Base-by-base conservation (phyloP, 768 basidiomycete species). In the Boletus rubroflammeus region DNA sequence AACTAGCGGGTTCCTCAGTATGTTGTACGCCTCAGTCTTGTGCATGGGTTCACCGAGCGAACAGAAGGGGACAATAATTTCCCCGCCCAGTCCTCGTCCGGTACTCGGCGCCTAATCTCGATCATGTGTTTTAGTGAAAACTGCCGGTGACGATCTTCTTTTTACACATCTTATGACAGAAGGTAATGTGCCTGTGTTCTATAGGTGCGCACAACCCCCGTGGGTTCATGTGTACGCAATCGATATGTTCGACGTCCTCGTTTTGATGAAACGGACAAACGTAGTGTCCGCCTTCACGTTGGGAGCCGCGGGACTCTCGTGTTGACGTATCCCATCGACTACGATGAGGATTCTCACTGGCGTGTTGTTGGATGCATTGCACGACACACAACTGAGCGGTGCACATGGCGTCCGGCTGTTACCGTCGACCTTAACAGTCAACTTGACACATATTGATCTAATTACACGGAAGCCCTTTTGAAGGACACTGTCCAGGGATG, bases 201-300 rank as follows among this genome's bases (percentile, higher is more conserved):
- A 45, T 40, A 47, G 57, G 38, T 50, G 55, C 48, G 56, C 53
- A 43, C 51, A 41, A 46, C 47, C 35, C 56, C 50, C 46, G 54
- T 54, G 55, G 49, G 46, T 47, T 45, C 38, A 50, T 57, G 44
- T 58, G 51, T 60, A 50, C 45, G 45, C 43, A 49, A 53, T 53
- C 25, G 44, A 54, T 44, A 47, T 60, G 49, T 46, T 50, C 19
- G 45, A 44, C 34, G 28, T 49, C 53, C 62, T 56, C 58, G 55
- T 66, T 65, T 66, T 66, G 47, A 66, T 63, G 61, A 58, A 42
- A 47, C 46, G 26, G 44, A 47, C 44, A 42, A 44, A 28, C 47
- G 31, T 47, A 41, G 47, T n/a, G 39, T 38, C 46, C 32, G 25
- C 50, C 47, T 35, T 43, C 23, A 38, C 50, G 42, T 38, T 46